Percentiles rank a stretch among this genome's conserved stretches.
These are phyloP conservation scores for Cutaneotrichosporon sp. DNA, from an alignment of 1,284 basidiomycete genomes.

Conservation along the genomic window DNA sequence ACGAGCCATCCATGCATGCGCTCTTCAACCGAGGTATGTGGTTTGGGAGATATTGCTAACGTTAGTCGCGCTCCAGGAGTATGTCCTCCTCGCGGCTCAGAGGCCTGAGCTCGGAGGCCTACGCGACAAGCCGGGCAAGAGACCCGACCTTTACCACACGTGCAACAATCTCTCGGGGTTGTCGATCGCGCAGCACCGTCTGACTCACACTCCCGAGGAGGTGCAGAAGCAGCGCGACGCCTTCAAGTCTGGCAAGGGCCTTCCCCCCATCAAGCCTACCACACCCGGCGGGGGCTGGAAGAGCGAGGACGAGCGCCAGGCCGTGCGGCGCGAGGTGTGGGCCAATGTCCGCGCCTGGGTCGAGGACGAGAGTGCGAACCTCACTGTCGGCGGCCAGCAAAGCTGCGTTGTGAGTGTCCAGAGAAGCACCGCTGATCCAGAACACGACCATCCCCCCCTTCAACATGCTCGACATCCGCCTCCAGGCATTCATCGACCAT, in stretches of 20 bases:
- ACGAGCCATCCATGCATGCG: constrained; percentile 17
- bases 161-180: constrained; percentile 84
- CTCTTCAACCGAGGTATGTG: constrained; percentile 53
- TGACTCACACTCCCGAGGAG: constrained; percentile 59
- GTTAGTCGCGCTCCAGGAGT: constrained; percentile 74
- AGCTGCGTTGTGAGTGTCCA: constrained; percentile 66
- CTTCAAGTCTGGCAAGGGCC: constrained; percentile 36
- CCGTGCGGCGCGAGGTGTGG: constrained; percentile 61
- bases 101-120: constrained; percentile 70
- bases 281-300: constrained; percentile 33
- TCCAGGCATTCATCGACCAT: constrained; percentile 68
- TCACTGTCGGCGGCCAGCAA: constrained; percentile 63
- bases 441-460: constrained; percentile 88
- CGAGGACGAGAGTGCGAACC: constrained; percentile 64
- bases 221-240: constrained; percentile 53
- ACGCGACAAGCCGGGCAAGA: constrained; percentile 92
- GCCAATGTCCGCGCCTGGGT: constrained; percentile 67
- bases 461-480: constrained; percentile 73
- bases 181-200: constrained; percentile 78
- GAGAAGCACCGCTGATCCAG: constrained; percentile 50
- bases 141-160: constrained; percentile 85
- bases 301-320: constrained; percentile 46
- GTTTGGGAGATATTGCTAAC: constrained; percentile 15
- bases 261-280: constrained; percentile 36
- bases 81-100: constrained; percentile 82